Evolutionary conservation across 1,284 basidiomycete species (phyloP), one percentile per base, ranked within the genome.

Genomic region (Singerocomus inundabilis): DNA sequence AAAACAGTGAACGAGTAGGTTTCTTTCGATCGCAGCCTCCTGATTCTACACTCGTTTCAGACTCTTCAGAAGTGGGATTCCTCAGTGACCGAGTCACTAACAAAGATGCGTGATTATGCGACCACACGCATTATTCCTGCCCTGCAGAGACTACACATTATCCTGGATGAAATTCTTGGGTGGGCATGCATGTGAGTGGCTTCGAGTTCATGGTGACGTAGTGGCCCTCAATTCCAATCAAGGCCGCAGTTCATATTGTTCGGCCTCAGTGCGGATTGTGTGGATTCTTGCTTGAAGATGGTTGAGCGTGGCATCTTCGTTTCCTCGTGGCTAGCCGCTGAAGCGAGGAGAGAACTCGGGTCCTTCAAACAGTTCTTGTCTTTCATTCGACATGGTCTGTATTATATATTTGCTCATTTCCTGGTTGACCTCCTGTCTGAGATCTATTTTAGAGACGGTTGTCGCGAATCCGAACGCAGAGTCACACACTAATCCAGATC

Each of bases 21-120:
- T 47, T 40, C 33, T 49, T 55, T 28, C 50, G 54, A 55, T 58
- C 41, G 49, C 53, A 48, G 40, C 21, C 38, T 48, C 46, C 48
- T 24, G 25, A 36, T 44, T 56, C 62, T 57, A 63, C 55, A 37
- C 53, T 51, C 33, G 53, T 57, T 54, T 49, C 63, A 90, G 88
- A 79, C 81, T 45, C 73, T 90, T 48, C 81, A 84, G 64, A 89
- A 88, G 64, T 91, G 88, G 88, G 88, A 91, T 62, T 74, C 79
- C 4, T 82, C 80, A 5, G 78, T 90, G 57, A 73, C 75, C 13
- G 86, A 90, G 54, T 80, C 86, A 18, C 67, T 91, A 46, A 72
- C 76, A 31, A 86, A 82, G 63, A 68, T 91, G 55, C 84, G 88
- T 48, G 85, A 91, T 66, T 81, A 77, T 61, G 76, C 84, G 24